Evolutionary conservation across 495 filamentous ascomycete genomes (phyloP).

Genomic region (Trichoderma virens): DNA sequence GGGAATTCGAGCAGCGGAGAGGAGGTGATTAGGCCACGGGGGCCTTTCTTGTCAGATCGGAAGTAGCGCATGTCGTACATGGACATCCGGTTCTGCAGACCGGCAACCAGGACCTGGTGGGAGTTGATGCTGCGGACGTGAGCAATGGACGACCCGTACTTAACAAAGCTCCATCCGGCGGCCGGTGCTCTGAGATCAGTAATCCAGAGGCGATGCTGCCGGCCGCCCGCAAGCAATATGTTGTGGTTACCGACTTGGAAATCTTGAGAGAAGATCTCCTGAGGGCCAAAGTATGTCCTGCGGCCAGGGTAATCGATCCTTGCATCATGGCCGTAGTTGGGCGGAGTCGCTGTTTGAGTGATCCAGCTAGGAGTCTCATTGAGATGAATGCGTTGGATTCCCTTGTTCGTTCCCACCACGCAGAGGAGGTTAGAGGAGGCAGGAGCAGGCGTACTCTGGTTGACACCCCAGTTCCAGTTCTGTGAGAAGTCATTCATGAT

Average conservation of each 20-base stretch:
- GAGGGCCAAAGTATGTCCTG: background rate
- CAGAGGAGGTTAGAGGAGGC: constrained; percentile 17
- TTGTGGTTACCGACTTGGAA: constrained; percentile 21
- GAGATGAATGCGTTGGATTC: constrained; percentile 16
- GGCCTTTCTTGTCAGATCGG: background rate
- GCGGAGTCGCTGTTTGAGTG: background rate
- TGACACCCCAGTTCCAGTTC: constrained; percentile 6
- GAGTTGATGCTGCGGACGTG: constrained; percentile 25
- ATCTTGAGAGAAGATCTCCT: constrained; percentile 17
- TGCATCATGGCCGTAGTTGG: background rate
- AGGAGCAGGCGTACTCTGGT: constrained; percentile 18
- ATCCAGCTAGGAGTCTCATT: constrained; percentile 1
- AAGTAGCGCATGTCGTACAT: constrained; percentile 34
- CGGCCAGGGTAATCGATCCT: background rate
- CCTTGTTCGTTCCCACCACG: constrained; percentile 25
- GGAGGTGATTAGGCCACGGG: background rate
- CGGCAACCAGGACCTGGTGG: constrained; percentile 32
- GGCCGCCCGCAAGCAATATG: constrained; percentile 30
- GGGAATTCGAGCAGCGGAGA: constrained; percentile 29
- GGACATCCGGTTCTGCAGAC: constrained; percentile 25
- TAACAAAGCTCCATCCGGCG: constrained; percentile 16
- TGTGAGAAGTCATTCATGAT: background rate
- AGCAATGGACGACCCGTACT: constrained; percentile 19
- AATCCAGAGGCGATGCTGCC: constrained; percentile 23
- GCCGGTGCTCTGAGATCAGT: constrained; percentile 23